Conservation (phyloP, 139 green algal species). For the Astrephomene gubernaculifera region DNA sequence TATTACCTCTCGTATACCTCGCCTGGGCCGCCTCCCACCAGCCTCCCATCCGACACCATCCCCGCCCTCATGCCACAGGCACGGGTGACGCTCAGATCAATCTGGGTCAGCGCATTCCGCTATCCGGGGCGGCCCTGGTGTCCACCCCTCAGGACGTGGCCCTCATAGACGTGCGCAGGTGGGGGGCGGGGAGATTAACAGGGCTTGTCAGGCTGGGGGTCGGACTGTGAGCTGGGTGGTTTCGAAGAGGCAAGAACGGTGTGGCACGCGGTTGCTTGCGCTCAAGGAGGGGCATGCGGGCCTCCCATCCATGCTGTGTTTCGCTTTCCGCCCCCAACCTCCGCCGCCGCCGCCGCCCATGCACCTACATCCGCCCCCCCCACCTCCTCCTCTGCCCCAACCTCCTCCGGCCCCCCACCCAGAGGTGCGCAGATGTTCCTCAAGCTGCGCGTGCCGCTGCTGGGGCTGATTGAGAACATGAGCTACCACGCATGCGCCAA, state of each 20-base stretch:
- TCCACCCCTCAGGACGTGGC: slow-evolving; percentile 88
- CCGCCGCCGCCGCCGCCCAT: too few relatives aligned
- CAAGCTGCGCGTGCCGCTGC: slow-evolving; percentile 81
- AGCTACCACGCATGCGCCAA: slow-evolving; percentile 63
- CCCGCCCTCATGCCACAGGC: neutral
- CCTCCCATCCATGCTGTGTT: too few relatives aligned
- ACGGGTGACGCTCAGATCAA: slow-evolving; percentile 86
- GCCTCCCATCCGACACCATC: neutral
- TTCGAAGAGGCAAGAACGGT: too few relatives aligned
- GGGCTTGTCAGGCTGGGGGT: too few relatives aligned
- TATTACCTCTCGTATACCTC: too few relatives aligned
- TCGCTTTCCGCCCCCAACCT: too few relatives aligned
- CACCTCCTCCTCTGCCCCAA: too few relatives aligned
- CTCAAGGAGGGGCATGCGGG: too few relatives aligned
- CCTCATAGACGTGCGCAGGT: slow-evolving; percentile 74
- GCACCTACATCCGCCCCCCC: too few relatives aligned
- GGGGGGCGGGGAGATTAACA: slow-evolving; percentile 8
- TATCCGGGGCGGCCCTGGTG: slow-evolving; percentile 90
- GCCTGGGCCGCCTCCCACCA: neutral
- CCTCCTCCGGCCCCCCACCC: too few relatives aligned
- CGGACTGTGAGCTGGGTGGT: too few relatives aligned
- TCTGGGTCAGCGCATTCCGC: slow-evolving; percentile 79
- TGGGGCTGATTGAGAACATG: slow-evolving; percentile 96
- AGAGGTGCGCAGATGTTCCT: slow-evolving; percentile 88
- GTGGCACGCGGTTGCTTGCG: too few relatives aligned